Conservation (phyloP, 1,139 yeast genomes). For the Yarrowia galli region DNA sequence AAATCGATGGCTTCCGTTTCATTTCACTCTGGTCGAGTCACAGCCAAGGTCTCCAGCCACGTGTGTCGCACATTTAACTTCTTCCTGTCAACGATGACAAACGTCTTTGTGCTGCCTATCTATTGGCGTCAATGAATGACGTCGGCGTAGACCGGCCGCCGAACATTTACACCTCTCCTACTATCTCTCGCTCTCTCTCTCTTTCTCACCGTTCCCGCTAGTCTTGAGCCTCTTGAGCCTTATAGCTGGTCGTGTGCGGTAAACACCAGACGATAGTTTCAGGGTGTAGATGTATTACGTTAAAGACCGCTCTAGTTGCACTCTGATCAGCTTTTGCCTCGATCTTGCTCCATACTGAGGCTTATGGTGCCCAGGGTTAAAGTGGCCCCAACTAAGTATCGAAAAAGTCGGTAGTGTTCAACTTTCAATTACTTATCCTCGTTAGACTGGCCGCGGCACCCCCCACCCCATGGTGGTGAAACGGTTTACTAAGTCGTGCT, state of each 20-base stretch:
- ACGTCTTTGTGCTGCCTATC: conserved; percentile 6
- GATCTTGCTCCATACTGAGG: conserved; percentile 19
- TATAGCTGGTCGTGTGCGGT: conserved; percentile 24
- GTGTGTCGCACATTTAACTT: conserved; percentile 33
- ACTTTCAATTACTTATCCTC: not conserved
- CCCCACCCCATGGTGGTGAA: not conserved
- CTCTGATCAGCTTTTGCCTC: conserved; percentile 17
- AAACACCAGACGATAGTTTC: not conserved
- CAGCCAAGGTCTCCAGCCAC: conserved; percentile 35
- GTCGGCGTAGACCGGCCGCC: not conserved
- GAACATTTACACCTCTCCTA: not conserved
- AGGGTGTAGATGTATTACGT: conserved; percentile 1
- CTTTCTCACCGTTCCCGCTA: not conserved
- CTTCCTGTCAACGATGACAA: not conserved
- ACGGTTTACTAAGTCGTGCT: conserved; percentile 27
- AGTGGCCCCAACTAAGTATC: not conserved
- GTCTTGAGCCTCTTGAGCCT: no score
- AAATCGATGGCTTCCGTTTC: conserved; percentile 8
- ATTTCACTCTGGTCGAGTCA: not conserved
- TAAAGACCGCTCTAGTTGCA: conserved; percentile 28
- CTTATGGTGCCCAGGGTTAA: conserved; percentile 21
- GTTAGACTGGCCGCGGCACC: not conserved
- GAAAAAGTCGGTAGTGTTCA: not conserved
- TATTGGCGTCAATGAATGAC: not conserved
- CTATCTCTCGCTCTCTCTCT: no score